A percentile compares a stretch with the other conserved stretches of the same genome.
Conservation (phyloP, 2,329 filamentous ascomycete genomes). For the Penicillium corylophilum region DNA sequence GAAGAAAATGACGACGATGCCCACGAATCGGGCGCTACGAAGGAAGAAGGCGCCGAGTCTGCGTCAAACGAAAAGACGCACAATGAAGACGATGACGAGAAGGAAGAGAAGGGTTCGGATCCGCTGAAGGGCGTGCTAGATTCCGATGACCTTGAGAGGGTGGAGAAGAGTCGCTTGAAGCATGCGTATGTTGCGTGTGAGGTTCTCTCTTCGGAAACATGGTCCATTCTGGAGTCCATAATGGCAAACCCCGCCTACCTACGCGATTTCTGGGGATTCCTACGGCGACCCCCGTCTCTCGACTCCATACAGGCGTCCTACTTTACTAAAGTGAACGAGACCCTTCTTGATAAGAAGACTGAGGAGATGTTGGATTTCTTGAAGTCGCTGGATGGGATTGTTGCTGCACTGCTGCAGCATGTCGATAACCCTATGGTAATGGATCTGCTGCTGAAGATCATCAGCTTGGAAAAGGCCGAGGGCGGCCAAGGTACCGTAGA, state of each 20-base stretch:
- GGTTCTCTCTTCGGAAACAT: conserved; percentile 90
- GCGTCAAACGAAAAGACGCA: conserved; percentile 16
- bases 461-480: conserved; percentile 90
- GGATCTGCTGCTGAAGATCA: conserved; percentile 95
- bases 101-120: conserved; percentile 41
- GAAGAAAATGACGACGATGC: conserved; percentile 55
- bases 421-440: conserved; percentile 98
- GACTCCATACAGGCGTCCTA: conserved; percentile 95
- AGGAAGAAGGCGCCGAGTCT: conserved; percentile 29
- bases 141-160: conserved; percentile 62
- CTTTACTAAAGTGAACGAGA: conserved; percentile 98
- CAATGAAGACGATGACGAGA: conserved; percentile 31
- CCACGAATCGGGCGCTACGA: conserved; percentile 40
- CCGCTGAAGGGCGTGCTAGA: conserved; percentile 36
- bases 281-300: conserved; percentile 78
- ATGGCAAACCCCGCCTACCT: conserved; percentile 79
- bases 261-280: conserved; percentile 85
- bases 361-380: conserved; percentile 93
- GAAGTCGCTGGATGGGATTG: conserved; percentile 76
- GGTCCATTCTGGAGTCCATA: conserved; percentile 91
- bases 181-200: conserved; percentile 94
- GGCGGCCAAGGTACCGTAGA: conserved; percentile 91
- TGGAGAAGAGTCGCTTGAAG: conserved; percentile 86
- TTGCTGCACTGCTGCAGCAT: conserved; percentile 83
- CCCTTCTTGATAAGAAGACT: conserved; percentile 96